Base-by-base conservation (phyloP, 192 early-diverging fungal genomes). In the Umbelopsis isabellina region DNA sequence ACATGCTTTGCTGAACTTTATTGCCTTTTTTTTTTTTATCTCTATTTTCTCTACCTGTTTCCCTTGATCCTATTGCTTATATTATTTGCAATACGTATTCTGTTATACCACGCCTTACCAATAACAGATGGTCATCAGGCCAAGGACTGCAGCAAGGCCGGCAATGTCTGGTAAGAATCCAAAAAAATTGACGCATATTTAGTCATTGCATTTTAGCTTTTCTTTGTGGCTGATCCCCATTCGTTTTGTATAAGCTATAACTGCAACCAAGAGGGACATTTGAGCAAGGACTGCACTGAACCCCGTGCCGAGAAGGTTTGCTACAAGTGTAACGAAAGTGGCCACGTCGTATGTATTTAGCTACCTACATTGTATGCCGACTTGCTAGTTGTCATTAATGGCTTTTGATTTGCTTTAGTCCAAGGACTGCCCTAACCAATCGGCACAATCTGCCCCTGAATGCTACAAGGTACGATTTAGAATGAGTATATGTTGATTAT, bases 321-420 rank as follows among this genome's bases (percentile, higher is more conserved):
- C 76, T 86, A 83, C 80, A 86, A 83, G 76, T 86, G 84, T 71
- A 76, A 80, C 72, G 75, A 83, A 67, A 67, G 67, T 53, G 84
- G 84, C 65, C 84, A 86, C 75, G 69, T 85, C 65, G 77, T 79
- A 79, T 68, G 77, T 73, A 16, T 41, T 41, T 10, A 41, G 37
- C 37, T 41, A 41, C 10, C 6, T 41, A 6, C 1, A 2, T 41
- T 41, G 37, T 4, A 41, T 41, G 10, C 37, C 37, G 10, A 41
- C 2, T 23, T 49, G 7, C 8, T n/a, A n/a, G n/a, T n/a, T 61
- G 51, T 69, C 44, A 12, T 61, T 33, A 50, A 23, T 27, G 9
- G n/a, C n/a, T n/a, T n/a, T n/a, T n/a, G n/a, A 20, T 45, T 66
- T 25, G 3, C 35, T 9, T 21, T 61, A 76, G 77, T 83, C 84